Base-by-base conservation (phyloP, 2,329 filamentous ascomycete species). In the Monosporascus sp. region DNA sequence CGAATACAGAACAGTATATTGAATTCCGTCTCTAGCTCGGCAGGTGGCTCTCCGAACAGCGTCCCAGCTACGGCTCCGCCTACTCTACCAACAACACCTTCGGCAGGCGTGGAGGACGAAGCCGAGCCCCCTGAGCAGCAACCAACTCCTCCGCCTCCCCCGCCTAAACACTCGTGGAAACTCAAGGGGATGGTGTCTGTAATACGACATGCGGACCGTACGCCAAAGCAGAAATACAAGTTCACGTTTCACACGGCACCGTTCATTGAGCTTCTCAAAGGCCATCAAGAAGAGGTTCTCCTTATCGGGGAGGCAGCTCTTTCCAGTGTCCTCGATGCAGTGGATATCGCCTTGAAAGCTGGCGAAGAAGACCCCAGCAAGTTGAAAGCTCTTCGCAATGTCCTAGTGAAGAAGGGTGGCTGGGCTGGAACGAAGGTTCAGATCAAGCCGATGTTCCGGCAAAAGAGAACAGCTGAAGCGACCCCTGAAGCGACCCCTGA, bases 181-280 rank as follows among this genome's bases (percentile, higher is more conserved):
- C 77, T 99, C 50, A 99, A 99, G 72, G 94, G 94, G 14, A 92
- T 99, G 73, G 93, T 99, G 0, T 93, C 92, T 2, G 94, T 99
- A 17, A 91, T 99, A 59, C 85, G 94, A 27, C 94, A 99, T 70
- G 95, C 95, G 3, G 94, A 99, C 72, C 87, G 94, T 52, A 99
- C 94, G 1, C 94, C 94, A 2, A 99, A 99, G 73, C 94, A 99
- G 65, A 99, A 99, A 69, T 97, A 97, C 78, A 99, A 99, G 69
- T 99, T 97, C 65, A 99, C 94, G 0, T 97, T 99, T 63, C 94
- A 99, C 66, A 96, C 91, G 0, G 90, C 92, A 57, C 94, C 94
- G 0, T 99, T 99, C 65, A 92, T 99, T 58, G 89, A 96, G 58
- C 78, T 99, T 4, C 81, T 99, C 43, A 96, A 93, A 67, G 94